phyloP scores from a whole-genome alignment of 179 eudicot genomes.

The Actinidia arguta region DNA sequence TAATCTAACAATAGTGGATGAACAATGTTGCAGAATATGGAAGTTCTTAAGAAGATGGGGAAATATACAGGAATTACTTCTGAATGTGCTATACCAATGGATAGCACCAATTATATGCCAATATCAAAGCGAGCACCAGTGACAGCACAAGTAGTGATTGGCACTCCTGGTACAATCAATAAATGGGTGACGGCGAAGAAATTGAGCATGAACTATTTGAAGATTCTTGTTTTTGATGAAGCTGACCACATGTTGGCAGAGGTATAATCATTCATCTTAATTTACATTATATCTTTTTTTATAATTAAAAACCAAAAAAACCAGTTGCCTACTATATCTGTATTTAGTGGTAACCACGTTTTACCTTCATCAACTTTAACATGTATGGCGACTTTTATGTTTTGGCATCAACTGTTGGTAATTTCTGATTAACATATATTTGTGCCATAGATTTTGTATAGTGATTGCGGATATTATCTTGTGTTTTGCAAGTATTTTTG shows the following conservation, averaged over 20 bases:
- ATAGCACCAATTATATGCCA: conserved; percentile 53
- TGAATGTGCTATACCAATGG: conserved; percentile 69
- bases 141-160: conserved; percentile 78
- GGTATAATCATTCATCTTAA: conserved; percentile 45
- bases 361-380: not conserved
- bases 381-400: not conserved
- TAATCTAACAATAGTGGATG: conserved; percentile 6
- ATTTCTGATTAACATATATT: not conserved
- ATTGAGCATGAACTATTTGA: conserved; percentile 60
- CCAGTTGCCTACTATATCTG: not conserved
- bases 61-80: conserved; percentile 83
- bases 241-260: conserved; percentile 97
- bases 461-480: not conserved
- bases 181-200: conserved; percentile 63
- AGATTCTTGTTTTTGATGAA: conserved; percentile 91
- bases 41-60: conserved; percentile 85
- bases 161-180: conserved; percentile 87
- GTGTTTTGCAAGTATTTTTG: too few species aligned
- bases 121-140: conserved; percentile 56
- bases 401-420: not conserved
- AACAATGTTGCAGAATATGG: conserved; percentile 65
- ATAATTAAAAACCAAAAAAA: not conserved
- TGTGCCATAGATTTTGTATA: not conserved
- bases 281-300: not conserved
- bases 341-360: not conserved